phyloP scores from a whole-genome alignment of 768 basidiomycete genomes.

The Hebeloma cylindrosporum region DNA sequence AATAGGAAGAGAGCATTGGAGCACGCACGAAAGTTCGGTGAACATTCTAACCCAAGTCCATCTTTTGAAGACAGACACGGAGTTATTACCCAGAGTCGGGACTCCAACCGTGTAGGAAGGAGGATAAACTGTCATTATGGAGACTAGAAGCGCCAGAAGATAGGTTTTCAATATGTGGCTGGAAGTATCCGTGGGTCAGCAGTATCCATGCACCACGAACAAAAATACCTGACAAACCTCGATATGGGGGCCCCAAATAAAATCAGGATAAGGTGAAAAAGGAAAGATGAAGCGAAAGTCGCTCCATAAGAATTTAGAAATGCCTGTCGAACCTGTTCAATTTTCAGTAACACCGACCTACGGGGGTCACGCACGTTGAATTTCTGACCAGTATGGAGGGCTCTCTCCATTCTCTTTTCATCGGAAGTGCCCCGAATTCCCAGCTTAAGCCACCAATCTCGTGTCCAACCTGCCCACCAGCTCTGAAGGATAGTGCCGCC shows the following conservation, averaged over 20 bases:
- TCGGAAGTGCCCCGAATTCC: slow-evolving; percentile 40
- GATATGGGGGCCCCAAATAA: slow-evolving; percentile 75
- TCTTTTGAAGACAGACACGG: slow-evolving; percentile 50
- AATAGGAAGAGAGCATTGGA: slow-evolving; percentile 3
- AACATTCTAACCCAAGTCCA: slow-evolving; percentile 80
- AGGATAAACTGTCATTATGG: slow-evolving; percentile 63
- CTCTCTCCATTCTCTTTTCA: slow-evolving; percentile 43
- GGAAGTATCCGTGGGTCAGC: slow-evolving; percentile 16
- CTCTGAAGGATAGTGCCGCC: slow-evolving; percentile 57
- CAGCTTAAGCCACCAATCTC: slow-evolving; percentile 54
- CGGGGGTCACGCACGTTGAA: slow-evolving; percentile 35
- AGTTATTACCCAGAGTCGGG: slow-evolving; percentile 47
- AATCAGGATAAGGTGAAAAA: slow-evolving; percentile 50
- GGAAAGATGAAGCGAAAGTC: slow-evolving; percentile 49
- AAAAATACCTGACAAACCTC: slow-evolving; percentile 40
- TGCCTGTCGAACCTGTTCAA: slow-evolving; percentile 37
- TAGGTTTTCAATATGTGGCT: slow-evolving; percentile 52
- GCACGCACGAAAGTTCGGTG: slow-evolving; percentile 74
- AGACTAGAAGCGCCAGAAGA: slow-evolving; percentile 65
- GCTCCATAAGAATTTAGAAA: slow-evolving; percentile 49
- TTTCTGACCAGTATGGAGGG: slow-evolving; percentile 36
- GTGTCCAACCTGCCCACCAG: slow-evolving; percentile 75
- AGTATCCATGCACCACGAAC: slow-evolving; percentile 3
- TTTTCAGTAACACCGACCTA: slow-evolving; percentile 3
- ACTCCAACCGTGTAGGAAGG: slow-evolving; percentile 70